Conservation (phyloP, 163 green algal genomes). For the Coccomyxa subellipsoidea region DNA sequence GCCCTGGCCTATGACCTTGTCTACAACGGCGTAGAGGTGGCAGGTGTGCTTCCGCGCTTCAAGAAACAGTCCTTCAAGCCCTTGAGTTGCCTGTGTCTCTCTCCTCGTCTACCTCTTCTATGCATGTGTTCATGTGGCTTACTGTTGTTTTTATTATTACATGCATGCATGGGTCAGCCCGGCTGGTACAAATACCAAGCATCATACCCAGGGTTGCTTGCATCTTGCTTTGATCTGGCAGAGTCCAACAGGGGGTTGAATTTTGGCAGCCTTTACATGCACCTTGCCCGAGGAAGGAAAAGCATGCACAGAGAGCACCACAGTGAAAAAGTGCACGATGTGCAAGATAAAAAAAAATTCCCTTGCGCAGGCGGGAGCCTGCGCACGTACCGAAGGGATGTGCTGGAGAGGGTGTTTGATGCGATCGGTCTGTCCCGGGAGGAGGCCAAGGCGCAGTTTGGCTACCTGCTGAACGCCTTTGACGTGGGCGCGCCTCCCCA, state of each 20-base stretch:
- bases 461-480: conserved; percentile 92
- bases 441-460: conserved; percentile 89
- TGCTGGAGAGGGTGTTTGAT: conserved; percentile 91
- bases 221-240: too few relatives aligned
- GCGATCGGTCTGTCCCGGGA: conserved; percentile 78
- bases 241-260: too few relatives aligned
- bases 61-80: background rate
- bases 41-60: conserved; percentile 27
- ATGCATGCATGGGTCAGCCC: too few relatives aligned
- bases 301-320: too few relatives aligned
- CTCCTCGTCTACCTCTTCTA: too few relatives aligned
- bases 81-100: too few relatives aligned
- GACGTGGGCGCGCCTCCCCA: conserved; percentile 90
- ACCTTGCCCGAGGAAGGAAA: too few relatives aligned
- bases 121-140: background rate
- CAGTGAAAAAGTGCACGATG: too few relatives aligned
- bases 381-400: conserved; percentile 88
- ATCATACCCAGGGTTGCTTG: too few relatives aligned
- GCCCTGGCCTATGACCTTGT: conserved; percentile 97
- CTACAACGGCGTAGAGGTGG: conserved; percentile 97
- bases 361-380: conserved; percentile 80
- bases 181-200: too few relatives aligned
- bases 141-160: background rate
- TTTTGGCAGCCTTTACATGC: too few relatives aligned
- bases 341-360: too few relatives aligned